These are phyloP conservation scores for Periglandula ipomoeae DNA, from an alignment of 2,329 filamentous ascomycete genomes.

Conservation along the genomic window DNA sequence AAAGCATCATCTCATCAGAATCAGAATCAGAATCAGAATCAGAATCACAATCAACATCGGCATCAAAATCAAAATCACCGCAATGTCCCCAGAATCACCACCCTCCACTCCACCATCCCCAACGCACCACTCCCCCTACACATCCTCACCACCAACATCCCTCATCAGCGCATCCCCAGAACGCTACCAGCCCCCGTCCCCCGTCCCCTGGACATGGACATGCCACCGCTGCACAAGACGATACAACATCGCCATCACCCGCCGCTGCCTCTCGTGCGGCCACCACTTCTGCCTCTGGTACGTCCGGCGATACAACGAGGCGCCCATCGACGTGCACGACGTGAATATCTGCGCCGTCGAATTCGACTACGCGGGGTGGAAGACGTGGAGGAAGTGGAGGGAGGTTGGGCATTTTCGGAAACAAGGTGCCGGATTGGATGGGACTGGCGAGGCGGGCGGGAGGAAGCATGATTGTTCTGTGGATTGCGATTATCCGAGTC, in stretches of 20 bases:
- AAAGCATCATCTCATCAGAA: too few species aligned
- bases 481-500: slow-evolving; percentile 17
- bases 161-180: background rate
- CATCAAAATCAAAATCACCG: too few species aligned
- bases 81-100: background rate
- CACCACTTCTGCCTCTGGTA: slow-evolving; percentile 24
- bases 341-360: slow-evolving; percentile 15
- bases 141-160: background rate
- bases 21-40: too few species aligned
- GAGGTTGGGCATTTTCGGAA: background rate
- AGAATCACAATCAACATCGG: too few species aligned
- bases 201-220: slow-evolving; percentile 22
- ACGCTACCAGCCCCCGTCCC: background rate
- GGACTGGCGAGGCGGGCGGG: background rate
- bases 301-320: background rate
- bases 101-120: background rate
- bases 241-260: slow-evolving; percentile 23
- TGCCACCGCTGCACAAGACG: slow-evolving; percentile 21
- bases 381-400: slow-evolving; percentile 1
- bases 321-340: background rate
- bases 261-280: slow-evolving; percentile 29
- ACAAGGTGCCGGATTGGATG: background rate
- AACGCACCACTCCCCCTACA: background rate
- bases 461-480: slow-evolving; percentile 11
- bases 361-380: slow-evolving; percentile 22